Evolutionary conservation across 2,329 filamentous ascomycete species (phyloP).

Genomic region (Dichotomopilus funicola): DNA sequence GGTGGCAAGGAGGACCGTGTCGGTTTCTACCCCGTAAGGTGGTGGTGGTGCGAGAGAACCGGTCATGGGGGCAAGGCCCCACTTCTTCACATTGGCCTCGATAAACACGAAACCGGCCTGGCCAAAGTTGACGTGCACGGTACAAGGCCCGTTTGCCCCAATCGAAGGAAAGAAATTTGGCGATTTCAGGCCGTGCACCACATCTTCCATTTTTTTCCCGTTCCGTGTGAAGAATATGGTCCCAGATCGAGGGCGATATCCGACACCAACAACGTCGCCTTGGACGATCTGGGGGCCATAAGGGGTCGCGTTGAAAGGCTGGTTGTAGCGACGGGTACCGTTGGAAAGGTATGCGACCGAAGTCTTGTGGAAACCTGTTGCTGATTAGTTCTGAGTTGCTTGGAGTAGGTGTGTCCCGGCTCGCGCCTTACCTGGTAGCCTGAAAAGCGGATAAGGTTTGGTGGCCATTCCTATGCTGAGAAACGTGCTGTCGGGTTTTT

Average conservation of each 20-base stretch:
- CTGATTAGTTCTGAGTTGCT: slow-evolving; percentile 4
- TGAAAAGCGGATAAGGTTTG: slow-evolving; percentile 92
- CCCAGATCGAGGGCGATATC: slow-evolving; percentile 88
- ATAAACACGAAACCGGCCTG: slow-evolving; percentile 98
- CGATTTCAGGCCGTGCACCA: slow-evolving; percentile 83
- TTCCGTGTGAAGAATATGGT: slow-evolving; percentile 98
- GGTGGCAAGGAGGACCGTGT: slow-evolving; percentile 87
- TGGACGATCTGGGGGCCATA: slow-evolving; percentile 85
- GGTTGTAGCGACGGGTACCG: slow-evolving; percentile 82
- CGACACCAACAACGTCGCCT: slow-evolving; percentile 92
- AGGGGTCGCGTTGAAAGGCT: slow-evolving; percentile 72
- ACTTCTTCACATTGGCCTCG: slow-evolving; percentile 99
- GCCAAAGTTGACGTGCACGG: slow-evolving; percentile 93
- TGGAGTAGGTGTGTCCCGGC: no score
- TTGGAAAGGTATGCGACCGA: slow-evolving; percentile 88
- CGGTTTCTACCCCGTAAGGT: slow-evolving; percentile 94
- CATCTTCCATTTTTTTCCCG: slow-evolving; percentile 93
- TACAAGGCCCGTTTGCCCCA: slow-evolving; percentile 89
- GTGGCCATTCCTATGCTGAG: slow-evolving; percentile 92
- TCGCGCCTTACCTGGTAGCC: slow-evolving; percentile 69
- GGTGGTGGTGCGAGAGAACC: slow-evolving; percentile 91
- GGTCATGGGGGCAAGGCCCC: slow-evolving; percentile 93
- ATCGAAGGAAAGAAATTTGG: slow-evolving; percentile 98
- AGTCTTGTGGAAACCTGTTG: slow-evolving; percentile 77
- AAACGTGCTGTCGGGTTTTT: slow-evolving; percentile 83